Conservation (phyloP, 768 basidiomycete species). For the Leccinum olivaceopallidum region DNA sequence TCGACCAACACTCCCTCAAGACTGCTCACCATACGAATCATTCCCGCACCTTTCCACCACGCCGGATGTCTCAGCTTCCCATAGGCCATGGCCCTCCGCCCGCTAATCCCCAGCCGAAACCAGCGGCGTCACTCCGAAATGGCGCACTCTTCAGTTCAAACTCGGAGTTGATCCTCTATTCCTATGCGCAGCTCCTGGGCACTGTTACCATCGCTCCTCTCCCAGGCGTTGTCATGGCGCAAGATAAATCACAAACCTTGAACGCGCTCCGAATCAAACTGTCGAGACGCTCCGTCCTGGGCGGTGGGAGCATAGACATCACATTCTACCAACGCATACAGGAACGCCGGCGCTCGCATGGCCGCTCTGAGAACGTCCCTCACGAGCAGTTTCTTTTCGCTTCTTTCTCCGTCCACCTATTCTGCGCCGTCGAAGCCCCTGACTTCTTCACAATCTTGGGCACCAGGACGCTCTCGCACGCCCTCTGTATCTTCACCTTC, state of each 20-base stretch:
- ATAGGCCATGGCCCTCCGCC: slow-evolving; percentile 47
- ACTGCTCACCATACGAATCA: slow-evolving; percentile 39
- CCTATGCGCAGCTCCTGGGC: slow-evolving; percentile 81
- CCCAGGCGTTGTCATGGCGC: slow-evolving; percentile 39
- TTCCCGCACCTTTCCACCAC: slow-evolving; percentile 23
- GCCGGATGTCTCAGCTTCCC: slow-evolving; percentile 42
- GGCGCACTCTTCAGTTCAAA: slow-evolving; percentile 50
- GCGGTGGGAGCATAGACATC: slow-evolving; percentile 83
- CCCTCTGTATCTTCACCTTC: slow-evolving; percentile 29
- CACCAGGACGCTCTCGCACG: slow-evolving; percentile 18
- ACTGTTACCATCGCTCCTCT: slow-evolving; percentile 58
- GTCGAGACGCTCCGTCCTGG: slow-evolving; percentile 42
- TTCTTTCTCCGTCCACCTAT: slow-evolving; percentile 43
- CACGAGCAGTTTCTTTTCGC: slow-evolving; percentile 49
- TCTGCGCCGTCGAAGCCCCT: slow-evolving; percentile 25
- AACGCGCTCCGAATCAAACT: slow-evolving; percentile 50
- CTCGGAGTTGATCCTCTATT: slow-evolving; percentile 76
- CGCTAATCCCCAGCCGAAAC: slow-evolving; percentile 17
- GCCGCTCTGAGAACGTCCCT: slow-evolving; percentile 48
- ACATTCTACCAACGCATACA: slow-evolving; percentile 37
- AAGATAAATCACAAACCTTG: slow-evolving; percentile 48
- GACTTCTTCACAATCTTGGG: slow-evolving; percentile 28
- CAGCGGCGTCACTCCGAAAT: slow-evolving; percentile 32
- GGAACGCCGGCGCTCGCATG: slow-evolving; percentile 38
- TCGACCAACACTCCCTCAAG: slow-evolving; percentile 22